Evolutionary conservation across 169 alveolate species (phyloP).

Genomic region (Nephromyces sp.): DNA sequence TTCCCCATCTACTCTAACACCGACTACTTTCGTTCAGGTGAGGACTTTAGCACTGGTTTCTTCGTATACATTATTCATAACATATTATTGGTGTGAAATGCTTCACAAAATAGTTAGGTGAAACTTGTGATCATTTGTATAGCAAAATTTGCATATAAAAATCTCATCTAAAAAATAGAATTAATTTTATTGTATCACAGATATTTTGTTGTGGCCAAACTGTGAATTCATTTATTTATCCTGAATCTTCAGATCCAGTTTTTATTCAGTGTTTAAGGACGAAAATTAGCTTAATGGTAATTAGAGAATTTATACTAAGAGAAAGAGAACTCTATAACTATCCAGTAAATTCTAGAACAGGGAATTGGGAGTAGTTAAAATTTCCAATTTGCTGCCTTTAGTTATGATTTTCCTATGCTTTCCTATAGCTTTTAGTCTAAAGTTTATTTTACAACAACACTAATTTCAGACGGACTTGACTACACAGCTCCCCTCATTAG

Average conservation of each 20-base stretch:
- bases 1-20: conserved; percentile 47
- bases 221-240: conserved; percentile 48
- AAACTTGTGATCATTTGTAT: neutral
- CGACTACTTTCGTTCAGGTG: conserved; percentile 55
- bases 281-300: conserved; percentile 28
- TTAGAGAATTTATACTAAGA: neutral
- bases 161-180: neutral
- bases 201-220: conserved; percentile 58
- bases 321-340: neutral
- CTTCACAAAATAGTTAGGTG: neutral
- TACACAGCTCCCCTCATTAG: conserved; percentile 48
- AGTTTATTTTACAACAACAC: neutral
- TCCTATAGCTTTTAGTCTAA: no score
- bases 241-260: conserved; percentile 54
- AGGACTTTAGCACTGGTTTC: neutral
- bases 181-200: conserved; percentile 5
- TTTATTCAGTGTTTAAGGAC: conserved; percentile 60
- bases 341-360: no score
- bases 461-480: conserved; percentile 38
- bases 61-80: neutral
- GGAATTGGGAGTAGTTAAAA: no score
- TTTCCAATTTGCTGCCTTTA: no score
- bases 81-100: no score
- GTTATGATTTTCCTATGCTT: no score
- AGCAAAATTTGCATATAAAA: no score